A percentile compares a stretch with the other conserved stretches of the same genome.
phyloP scores from a whole-genome alignment of 805 yeast species.

The Pichia pseudocactophila region DNA sequence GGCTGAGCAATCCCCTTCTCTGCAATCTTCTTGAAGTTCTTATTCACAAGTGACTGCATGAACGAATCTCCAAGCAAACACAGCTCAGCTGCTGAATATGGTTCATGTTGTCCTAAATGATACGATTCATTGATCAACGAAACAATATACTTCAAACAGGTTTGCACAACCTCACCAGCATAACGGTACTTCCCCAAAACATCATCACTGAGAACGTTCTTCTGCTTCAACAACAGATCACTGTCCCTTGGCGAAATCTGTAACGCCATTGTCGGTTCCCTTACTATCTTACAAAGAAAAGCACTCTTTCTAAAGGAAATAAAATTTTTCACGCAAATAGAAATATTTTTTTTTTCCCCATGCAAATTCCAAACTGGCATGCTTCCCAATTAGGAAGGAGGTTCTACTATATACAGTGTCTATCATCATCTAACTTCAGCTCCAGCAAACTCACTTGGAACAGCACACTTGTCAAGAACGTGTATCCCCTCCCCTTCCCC shows the following conservation, averaged over 20 bases:
- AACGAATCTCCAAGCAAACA: conserved; percentile 79
- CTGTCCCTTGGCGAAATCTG: conserved; percentile 70
- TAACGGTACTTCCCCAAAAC: conserved; percentile 75
- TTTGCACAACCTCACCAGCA: conserved; percentile 85
- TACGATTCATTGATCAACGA: conserved; percentile 65
- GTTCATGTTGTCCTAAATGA: conserved; percentile 45
- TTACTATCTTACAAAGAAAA: background rate
- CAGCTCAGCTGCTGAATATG: conserved; percentile 54
- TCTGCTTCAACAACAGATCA: conserved; percentile 60
- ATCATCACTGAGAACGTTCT: conserved; percentile 52
- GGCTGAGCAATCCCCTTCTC: conserved; percentile 94
- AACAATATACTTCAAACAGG: conserved; percentile 59
- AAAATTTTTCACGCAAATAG: conserved; percentile 2
- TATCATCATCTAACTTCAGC: too few species aligned
- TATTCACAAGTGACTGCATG: conserved; percentile 48
- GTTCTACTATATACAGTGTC: too few species aligned
- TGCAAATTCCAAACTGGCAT: too few species aligned
- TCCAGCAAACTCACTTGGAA: too few species aligned
- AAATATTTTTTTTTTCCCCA: too few species aligned
- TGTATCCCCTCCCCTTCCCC: background rate
- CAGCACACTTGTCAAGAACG: too few species aligned
- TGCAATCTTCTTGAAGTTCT: conserved; percentile 53
- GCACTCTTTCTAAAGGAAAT: background rate
- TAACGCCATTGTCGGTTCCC: conserved; percentile 55
- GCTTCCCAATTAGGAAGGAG: background rate